Base-by-base conservation (phyloP, 495 filamentous ascomycete genomes). In the Lophium mytilinum region DNA sequence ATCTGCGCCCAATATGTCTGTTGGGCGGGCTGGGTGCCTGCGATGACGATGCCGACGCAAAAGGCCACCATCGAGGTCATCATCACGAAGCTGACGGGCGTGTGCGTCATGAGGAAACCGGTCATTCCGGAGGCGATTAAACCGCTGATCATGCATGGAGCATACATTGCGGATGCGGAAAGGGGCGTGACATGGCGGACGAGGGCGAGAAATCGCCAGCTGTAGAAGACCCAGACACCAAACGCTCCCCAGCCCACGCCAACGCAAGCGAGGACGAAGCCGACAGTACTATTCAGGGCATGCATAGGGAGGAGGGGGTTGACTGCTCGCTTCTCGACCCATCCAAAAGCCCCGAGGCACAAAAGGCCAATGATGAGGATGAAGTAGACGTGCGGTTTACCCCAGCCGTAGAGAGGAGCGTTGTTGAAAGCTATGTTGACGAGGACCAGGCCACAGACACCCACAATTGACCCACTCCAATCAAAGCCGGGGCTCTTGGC, bases 381-480 rank as follows among this genome's bases (percentile, higher is more conserved):
- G 41, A 69, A 62, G 52, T 66, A 68, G 36, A 69, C 63, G 46
- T 69, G 56, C 21, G 66, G 60, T 7, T 51, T 58, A 17, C 35
- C 49, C 67, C 67, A 69, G 24, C 66, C 66, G 45, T 60, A 64
- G 1, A 69, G 55, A 9, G 63, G 60, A 3, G 33, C 66, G 34
- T 68, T 62, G 54, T 69, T 69, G 53, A 62, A 69, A 11, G 66
- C 60, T 7, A 68, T 50, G 21, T 69, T 69, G 55, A 69, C 58
- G 34, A 69, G 61, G 0, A 69, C 66, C 14, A 69, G 59, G 1
- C 63, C 66, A 14, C 58, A 54, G 10, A 69, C 67, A 19, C 61
- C 66, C 14, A 65, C 37, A 11, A 66, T n/a, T 4, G 57, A 64
- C n/a, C 67, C 66, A 35, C 58, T 62, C 62, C 57, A 61, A 51